These are phyloP conservation scores for Fusarium miscanthi DNA, from an alignment of 2,329 filamentous ascomycete species.

Conservation along the genomic window DNA sequence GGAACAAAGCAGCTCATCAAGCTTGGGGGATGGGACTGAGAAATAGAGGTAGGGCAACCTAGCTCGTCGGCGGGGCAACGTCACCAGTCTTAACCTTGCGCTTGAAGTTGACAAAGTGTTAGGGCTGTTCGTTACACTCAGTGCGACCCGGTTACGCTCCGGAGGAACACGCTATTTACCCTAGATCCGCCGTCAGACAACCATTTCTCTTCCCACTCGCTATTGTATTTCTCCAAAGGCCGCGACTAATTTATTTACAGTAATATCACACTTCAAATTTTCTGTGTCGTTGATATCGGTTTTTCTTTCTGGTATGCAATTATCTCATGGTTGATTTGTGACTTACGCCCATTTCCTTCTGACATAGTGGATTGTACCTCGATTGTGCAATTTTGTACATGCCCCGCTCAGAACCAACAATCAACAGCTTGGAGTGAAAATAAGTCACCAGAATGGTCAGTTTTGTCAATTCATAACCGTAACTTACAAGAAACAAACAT, in stretches of 20 bases:
- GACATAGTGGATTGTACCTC: too few species aligned
- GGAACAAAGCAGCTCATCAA: background rate
- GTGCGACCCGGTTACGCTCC: background rate
- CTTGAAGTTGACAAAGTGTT: background rate
- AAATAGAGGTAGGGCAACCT: fast-evolving
- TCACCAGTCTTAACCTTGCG: too few species aligned
- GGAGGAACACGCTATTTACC: background rate
- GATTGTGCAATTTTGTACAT: too few species aligned
- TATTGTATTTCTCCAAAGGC: too few species aligned
- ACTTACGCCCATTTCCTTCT: too few species aligned
- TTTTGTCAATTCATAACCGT: fast-evolving
- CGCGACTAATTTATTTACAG: too few species aligned
- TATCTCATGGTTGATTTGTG: too few species aligned
- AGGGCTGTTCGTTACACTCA: background rate
- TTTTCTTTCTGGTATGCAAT: too few species aligned
- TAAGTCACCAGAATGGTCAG: background rate
- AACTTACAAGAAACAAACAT: background rate
- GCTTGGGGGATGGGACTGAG: background rate
- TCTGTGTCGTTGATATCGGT: background rate
- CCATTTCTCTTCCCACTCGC: too few species aligned
- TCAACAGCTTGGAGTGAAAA: background rate
- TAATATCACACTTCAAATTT: fast-evolving
- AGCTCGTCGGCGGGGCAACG: fast-evolving
- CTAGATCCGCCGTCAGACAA: background rate
- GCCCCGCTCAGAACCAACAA: background rate